A percentile compares a stretch with the other conserved stretches of the same genome.
phyloP scores from a whole-genome alignment of 2,329 filamentous ascomycete species.

The Fusarium sp. region DNA sequence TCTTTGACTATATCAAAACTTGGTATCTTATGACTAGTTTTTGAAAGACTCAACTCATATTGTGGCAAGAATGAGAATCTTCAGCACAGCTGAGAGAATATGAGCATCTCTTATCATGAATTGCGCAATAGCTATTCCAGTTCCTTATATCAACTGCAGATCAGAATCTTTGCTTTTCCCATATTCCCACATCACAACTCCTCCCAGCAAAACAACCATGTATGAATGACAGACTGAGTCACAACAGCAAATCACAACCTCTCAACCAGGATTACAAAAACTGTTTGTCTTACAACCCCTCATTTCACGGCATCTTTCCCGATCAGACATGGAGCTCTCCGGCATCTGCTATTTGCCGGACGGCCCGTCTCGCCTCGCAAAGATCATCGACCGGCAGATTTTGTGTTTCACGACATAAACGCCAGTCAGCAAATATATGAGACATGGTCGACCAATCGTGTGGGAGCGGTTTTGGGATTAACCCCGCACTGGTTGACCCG shows the following conservation, averaged over 20 bases:
- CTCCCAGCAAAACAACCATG: background rate
- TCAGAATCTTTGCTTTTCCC: background rate
- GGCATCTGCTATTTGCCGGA: constrained; percentile 6
- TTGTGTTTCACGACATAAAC: background rate
- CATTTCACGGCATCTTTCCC: background rate
- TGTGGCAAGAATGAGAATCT: no score
- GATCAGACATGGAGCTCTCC: background rate
- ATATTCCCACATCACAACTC: background rate
- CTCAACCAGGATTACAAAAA: background rate
- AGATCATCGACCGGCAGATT: background rate
- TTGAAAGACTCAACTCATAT: no score
- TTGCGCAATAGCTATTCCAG: background rate
- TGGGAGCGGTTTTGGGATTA: background rate
- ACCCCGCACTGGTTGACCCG: constrained; percentile 10
- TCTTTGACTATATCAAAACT: no score
- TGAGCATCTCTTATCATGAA: background rate
- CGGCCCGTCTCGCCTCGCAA: background rate
- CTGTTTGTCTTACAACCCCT: constrained; percentile 28
- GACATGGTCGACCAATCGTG: constrained; percentile 20
- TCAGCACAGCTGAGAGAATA: background rate
- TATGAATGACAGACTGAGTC: no score
- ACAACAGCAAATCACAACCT: constrained; percentile 3
- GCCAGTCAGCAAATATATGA: constrained; percentile 28
- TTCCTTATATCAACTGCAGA: background rate
- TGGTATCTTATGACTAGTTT: no score